Base-by-base conservation (phyloP, 331 rosid genomes). In the Ulmus americana region DNA sequence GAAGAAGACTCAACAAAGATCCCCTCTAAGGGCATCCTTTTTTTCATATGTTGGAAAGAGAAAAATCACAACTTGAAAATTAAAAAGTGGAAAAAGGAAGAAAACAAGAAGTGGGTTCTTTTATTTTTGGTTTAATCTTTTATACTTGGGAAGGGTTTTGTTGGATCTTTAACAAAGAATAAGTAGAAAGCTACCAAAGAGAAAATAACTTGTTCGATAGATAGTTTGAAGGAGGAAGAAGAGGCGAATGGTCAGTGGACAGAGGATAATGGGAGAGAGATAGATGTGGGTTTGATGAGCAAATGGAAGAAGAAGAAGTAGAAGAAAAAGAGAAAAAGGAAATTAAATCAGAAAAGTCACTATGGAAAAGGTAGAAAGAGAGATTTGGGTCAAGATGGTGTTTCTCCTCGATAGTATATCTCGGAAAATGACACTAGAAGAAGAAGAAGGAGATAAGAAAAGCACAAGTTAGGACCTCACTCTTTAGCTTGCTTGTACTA, bases 1-100 rank as follows among this genome's bases (percentile, higher is more conserved):
- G 90, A 76, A 71, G 83, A 70, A 14, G 88, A 73, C 72, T 90
- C 91, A 40, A 82, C 74, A 82, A 82, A 86, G 77, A 84, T 78
- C 87, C 91, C 97, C 61, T 88, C 88, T 80, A 85, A 90, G 86
- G 97, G 91, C 97, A 90, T 90, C 70, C 70, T 90, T 90, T 44
- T 48, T 45, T 16, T 16, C 40, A 14, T 35, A 7, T 28, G 8
- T 35, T 35, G 63, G 8, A 45, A 9, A 20, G 0, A 12, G 16
- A 28, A 28, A 28, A 28, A 28, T 28, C 4, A 63, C 73, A 71
- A 65, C 62, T 75, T 78, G 74, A 64, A 40, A 39, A 20, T 55
- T 58, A 63, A 70, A 70, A 70, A 50, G 16, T 4, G 9, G 45
- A 52, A 45, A 57, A 60, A 71, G 41, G 50, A 35, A n/a, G 8